Conservation (phyloP, 139 green algal genomes). For the Yamagishiella unicocca region DNA sequence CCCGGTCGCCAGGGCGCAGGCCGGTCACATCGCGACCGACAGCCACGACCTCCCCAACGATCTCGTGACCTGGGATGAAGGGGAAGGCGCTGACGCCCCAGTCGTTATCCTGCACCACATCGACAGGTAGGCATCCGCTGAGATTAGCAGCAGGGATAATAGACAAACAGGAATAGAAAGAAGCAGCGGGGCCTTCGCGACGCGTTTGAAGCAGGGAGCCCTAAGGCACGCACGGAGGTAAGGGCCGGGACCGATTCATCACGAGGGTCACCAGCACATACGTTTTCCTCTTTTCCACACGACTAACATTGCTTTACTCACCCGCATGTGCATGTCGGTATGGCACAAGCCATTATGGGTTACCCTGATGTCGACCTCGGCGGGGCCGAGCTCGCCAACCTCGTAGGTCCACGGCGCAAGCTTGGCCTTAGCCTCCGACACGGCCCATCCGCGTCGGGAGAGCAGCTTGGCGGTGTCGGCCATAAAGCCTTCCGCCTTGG, state of each 20-base stretch:
- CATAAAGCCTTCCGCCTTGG: background rate
- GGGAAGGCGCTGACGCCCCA: constrained; percentile 61
- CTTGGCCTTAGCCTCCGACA: background rate
- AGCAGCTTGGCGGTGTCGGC: constrained; percentile 3
- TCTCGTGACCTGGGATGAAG: constrained; percentile 57
- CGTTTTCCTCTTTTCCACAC: too few relatives aligned
- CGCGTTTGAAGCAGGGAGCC: too few relatives aligned
- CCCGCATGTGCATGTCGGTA: constrained; percentile 65
- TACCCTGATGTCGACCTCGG: constrained; percentile 49
- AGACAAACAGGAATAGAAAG: too few relatives aligned
- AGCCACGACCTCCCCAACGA: constrained; percentile 9
- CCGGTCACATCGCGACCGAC: background rate
- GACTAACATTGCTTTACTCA: too few relatives aligned
- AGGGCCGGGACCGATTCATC: too few relatives aligned
- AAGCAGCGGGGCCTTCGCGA: too few relatives aligned
- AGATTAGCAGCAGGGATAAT: background rate
- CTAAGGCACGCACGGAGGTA: too few relatives aligned
- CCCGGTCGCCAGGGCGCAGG: constrained; percentile 49
- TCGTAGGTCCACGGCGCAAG: background rate
- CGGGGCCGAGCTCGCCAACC: background rate
- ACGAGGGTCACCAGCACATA: too few relatives aligned
- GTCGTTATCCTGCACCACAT: constrained; percentile 59
- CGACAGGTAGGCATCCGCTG: too few relatives aligned
- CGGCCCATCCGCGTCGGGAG: constrained; percentile 12
- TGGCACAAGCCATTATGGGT: constrained; percentile 68